Evolutionary conservation across 768 basidiomycete genomes (phyloP).

Genomic region (Omphalotus guepiniiformis): DNA sequence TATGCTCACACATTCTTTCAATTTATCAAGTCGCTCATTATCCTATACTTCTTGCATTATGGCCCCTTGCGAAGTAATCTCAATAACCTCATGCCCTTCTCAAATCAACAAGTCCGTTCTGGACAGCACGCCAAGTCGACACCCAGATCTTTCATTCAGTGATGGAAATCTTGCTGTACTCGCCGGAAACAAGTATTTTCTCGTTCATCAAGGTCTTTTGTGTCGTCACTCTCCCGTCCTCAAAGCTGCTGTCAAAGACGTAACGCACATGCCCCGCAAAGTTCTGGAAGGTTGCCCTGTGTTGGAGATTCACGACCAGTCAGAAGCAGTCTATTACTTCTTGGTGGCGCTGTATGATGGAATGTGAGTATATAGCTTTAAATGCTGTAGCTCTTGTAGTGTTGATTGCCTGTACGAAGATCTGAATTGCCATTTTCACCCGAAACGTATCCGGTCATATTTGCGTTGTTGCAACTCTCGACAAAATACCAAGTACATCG

Average conservation of each 20-base stretch:
- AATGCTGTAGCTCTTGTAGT: no score
- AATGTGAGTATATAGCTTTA: conserved; percentile 43
- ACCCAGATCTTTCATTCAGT: conserved; percentile 55
- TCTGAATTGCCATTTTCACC: conserved; percentile 43
- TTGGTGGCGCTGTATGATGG: conserved; percentile 68
- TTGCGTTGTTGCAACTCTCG: conserved; percentile 56
- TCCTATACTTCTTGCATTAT: not conserved
- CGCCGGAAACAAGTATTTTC: conserved; percentile 53
- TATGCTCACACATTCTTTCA: conserved; percentile 1
- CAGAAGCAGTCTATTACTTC: conserved; percentile 56
- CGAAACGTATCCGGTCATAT: conserved; percentile 48
- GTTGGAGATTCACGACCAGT: conserved; percentile 47
- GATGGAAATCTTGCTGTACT: conserved; percentile 71
- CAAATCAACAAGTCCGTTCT: not conserved
- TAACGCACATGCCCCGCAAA: conserved; percentile 21
- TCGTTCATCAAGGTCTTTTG: conserved; percentile 65
- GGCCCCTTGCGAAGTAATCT: conserved; percentile 1
- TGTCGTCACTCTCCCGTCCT: conserved; percentile 59
- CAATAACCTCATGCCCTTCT: not conserved
- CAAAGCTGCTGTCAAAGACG: conserved; percentile 31
- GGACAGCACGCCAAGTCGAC: conserved; percentile 32
- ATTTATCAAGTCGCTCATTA: not conserved
- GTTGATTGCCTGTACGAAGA: conserved; percentile 28
- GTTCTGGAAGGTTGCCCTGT: conserved; percentile 57
- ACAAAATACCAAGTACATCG: conserved; percentile 60